These are phyloP conservation scores for Phyllosticta capitalensis DNA, from an alignment of 2,329 filamentous ascomycete species.

Conservation along the genomic window DNA sequence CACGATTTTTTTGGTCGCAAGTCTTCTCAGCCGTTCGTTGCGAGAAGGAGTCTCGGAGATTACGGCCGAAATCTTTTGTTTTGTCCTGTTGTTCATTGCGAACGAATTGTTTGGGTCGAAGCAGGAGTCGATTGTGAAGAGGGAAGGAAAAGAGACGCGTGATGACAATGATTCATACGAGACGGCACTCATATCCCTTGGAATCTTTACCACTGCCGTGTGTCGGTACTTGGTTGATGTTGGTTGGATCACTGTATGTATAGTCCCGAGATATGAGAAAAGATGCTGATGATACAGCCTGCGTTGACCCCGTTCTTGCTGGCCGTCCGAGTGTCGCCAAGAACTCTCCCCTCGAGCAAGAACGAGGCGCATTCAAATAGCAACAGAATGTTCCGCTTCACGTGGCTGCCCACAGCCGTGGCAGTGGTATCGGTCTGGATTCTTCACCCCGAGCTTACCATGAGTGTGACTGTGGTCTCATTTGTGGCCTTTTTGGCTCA, in stretches of 20 bases:
- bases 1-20: neutral
- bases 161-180: neutral
- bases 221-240: neutral
- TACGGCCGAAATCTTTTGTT: neutral
- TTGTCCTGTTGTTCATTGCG: neutral
- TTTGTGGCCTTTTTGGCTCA: neutral
- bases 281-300: neutral
- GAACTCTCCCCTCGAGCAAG: neutral
- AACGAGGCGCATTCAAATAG: neutral
- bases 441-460: neutral
- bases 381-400: neutral
- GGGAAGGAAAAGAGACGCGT: neutral
- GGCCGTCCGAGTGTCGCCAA: neutral
- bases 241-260: neutral
- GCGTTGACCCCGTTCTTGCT: neutral
- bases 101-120: neutral
- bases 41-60: neutral
- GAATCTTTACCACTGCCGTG: neutral
- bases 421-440: neutral
- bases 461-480: neutral
- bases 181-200: neutral
- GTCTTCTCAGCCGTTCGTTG: neutral
- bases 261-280: neutral
- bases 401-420: neutral
- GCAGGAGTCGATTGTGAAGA: neutral